A percentile compares a stretch with the other conserved stretches of the same genome.
Evolutionary conservation across 345 rosid species (phyloP).

Genomic region (Camelina hispida): DNA sequence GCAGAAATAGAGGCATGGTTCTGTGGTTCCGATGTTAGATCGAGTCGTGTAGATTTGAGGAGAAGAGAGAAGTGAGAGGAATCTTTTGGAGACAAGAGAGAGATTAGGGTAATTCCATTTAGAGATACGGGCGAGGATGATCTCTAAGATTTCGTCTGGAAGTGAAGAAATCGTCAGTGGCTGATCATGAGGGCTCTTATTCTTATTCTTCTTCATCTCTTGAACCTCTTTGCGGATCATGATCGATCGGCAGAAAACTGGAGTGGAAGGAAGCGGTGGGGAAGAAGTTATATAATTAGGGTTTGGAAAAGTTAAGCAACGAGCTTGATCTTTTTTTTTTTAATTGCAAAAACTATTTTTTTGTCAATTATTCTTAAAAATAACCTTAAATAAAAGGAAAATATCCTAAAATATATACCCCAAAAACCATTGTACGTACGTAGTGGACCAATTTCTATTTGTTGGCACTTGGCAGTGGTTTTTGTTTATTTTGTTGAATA

Average conservation of each 20-base stretch:
- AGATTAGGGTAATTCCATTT: constrained; percentile 58
- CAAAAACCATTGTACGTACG: too few relatives aligned
- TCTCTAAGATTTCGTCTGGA: constrained; percentile 62
- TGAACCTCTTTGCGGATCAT: neutral
- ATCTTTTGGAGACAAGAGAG: constrained; percentile 59
- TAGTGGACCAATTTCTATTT: too few relatives aligned
- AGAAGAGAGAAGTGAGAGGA: constrained; percentile 57
- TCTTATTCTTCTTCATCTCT: too few relatives aligned
- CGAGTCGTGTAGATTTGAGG: constrained; percentile 37
- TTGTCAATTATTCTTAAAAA: neutral
- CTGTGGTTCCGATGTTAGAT: neutral
- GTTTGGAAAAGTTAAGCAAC: neutral
- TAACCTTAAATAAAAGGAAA: too few relatives aligned
- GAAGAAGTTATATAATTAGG: neutral
- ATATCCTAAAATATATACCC: too few relatives aligned
- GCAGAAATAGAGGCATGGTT: neutral
- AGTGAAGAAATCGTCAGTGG: neutral
- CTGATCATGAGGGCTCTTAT: neutral
- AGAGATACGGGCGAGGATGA: constrained; percentile 62
- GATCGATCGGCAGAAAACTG: neutral
- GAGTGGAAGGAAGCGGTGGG: neutral
- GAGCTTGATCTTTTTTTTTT: neutral
- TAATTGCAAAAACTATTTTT: too few relatives aligned
- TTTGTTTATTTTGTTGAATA: too few relatives aligned
- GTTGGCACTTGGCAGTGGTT: too few relatives aligned